These are phyloP conservation scores for Entomortierella chlamydospora DNA, from an alignment of 192 early-diverging fungal species.

Conservation along the genomic window DNA sequence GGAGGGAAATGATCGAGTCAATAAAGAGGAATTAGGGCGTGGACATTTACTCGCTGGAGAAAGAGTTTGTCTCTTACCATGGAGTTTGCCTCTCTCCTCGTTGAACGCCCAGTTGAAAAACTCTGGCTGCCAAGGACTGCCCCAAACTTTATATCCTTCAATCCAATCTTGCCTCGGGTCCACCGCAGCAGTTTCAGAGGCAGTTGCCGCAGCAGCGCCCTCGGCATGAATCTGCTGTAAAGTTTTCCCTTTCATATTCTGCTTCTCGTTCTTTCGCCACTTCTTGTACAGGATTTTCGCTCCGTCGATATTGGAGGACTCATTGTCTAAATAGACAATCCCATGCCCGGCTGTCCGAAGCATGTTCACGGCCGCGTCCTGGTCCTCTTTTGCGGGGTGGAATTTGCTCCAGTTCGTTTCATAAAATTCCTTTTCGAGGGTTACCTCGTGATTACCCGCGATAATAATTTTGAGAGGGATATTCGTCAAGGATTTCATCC, in stretches of 20 bases:
- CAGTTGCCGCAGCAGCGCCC: background rate
- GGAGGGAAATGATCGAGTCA: no score
- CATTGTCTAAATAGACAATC: constrained; percentile 37
- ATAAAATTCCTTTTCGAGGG: constrained; percentile 35
- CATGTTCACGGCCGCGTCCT: constrained; percentile 18
- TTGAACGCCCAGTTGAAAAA: constrained; percentile 48
- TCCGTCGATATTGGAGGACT: constrained; percentile 23
- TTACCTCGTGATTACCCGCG: constrained; percentile 47
- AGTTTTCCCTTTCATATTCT: background rate
- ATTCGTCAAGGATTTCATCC: constrained; percentile 38
- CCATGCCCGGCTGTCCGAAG: constrained; percentile 31
- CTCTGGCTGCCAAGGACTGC: constrained; percentile 39
- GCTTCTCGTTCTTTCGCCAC: background rate
- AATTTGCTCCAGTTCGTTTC: constrained; percentile 36
- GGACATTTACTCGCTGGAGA: no score
- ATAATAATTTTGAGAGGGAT: constrained; percentile 33
- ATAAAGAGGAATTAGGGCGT: no score
- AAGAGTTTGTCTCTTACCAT: constrained; percentile 1
- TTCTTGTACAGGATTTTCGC: constrained; percentile 9
- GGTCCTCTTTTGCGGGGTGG: constrained; percentile 28
- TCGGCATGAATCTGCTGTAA: background rate
- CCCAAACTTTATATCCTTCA: constrained; percentile 33
- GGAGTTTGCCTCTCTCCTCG: constrained; percentile 27
- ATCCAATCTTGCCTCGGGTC: constrained; percentile 23
- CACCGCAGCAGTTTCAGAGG: background rate